Evolutionary conservation across 2,329 filamentous ascomycete species (phyloP).

Genomic region (Cladosporium velox): DNA sequence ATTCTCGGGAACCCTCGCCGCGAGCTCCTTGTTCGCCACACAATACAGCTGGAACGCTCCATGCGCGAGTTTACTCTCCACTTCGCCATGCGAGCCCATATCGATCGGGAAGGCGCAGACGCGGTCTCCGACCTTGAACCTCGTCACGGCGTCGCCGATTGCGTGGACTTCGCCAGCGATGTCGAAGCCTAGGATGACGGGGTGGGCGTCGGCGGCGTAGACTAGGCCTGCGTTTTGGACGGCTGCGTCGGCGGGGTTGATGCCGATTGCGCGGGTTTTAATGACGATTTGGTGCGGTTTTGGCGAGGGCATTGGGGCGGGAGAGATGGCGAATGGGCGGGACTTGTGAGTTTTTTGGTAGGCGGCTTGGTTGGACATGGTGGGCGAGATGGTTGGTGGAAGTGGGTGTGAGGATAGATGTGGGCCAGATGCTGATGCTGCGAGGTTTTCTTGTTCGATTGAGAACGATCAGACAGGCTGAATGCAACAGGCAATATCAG

Average conservation of each 20-base stretch:
- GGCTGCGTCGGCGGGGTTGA: conserved; percentile 44
- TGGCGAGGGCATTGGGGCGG: conserved; percentile 28
- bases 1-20: conserved; percentile 25
- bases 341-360: conserved; percentile 16
- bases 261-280: conserved; percentile 39
- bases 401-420: not conserved
- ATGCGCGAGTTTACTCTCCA: conserved; percentile 24
- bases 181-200: conserved; percentile 35
- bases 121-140: conserved; percentile 31
- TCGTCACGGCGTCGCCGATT: conserved; percentile 31
- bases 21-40: conserved; percentile 21
- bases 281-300: conserved; percentile 39
- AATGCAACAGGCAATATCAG: not conserved
- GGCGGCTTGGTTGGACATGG: conserved; percentile 19
- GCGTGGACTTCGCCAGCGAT: conserved; percentile 33
- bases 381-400: not conserved
- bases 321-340: conserved; percentile 24
- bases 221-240: conserved; percentile 35
- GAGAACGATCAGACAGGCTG: not conserved
- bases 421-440: not conserved
- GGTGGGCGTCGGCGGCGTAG: conserved; percentile 25
- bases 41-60: conserved; percentile 31
- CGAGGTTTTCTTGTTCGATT: not conserved
- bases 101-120: conserved; percentile 32
- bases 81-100: conserved; percentile 28